Base-by-base conservation (phyloP, 371 early-diverging fungal genomes). In the Cokeromyces recurvatus region DNA sequence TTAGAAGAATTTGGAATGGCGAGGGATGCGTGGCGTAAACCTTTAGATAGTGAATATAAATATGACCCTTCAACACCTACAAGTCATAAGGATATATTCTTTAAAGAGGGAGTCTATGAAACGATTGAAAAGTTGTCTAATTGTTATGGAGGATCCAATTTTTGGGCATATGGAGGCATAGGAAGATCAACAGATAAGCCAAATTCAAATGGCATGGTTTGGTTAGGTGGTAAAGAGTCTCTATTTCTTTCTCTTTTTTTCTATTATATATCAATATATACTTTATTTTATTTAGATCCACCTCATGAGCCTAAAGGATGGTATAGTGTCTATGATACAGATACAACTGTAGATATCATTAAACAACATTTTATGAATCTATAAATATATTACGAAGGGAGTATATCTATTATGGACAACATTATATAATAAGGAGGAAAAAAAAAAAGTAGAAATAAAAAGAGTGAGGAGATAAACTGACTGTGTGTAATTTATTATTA, bases 1-100 rank as follows among this genome's bases (percentile, higher is more conserved):
- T 32, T 81, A 32, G 82, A 74, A 55, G 82, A 81, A 53, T 81
- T 71, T 58, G 82, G 82, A 24, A 63, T 77, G 63, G 72, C 78
- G 22, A 61, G 78, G 15, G 81, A 80, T 39, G 73, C 67, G 11
- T 72, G 64, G 61, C 48, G 52, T 10, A 41, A 58, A 8, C 66
- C 71, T 21, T 20, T 16, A 2, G 57, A 66, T 24, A 38, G 11
- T 20, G 41, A 17, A 3, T 63, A 60, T 46, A 76, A 74, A 38
- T 75, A 74, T 50, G 45, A 58, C 46, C 64, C 74, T 8, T 22
- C 37, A 1, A 75, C 80, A 22, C 59, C 82, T 4, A 68, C 68
- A 2, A 53, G 52, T 4, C 63, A 81, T 47, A 67, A 63, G 41
- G 73, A 79, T 47, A 36, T 40, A 31, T 81, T 68, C 45, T 81